Evolutionary conservation across 306 rosid species (phyloP), one percentile per base, ranked within the genome.

Genomic region (Medicago truncatula): DNA sequence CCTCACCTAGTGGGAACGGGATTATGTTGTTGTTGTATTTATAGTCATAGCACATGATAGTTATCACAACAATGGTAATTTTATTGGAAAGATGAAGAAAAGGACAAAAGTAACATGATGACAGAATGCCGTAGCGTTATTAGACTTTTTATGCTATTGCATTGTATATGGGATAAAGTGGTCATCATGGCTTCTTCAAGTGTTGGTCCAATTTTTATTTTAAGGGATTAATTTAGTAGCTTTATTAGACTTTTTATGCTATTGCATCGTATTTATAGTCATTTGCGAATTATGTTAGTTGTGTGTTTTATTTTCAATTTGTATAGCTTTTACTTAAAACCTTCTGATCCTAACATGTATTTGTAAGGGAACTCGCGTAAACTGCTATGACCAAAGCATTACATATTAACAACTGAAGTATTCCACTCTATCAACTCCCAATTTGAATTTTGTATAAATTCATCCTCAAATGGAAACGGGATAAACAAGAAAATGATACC

Each of bases 391-490:
- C 31, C 65, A 64, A 57, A 71, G 21, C 14, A 70, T 74, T 41
- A 63, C 62, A 43, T 39, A 9, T 12, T 53, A 76, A 69, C 18
- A 31, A 56, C 10, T 6, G 23, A 77, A 58, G 72, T 72, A 50
- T 57, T 44, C 31, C 13, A 70, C 14, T 25, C 54, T 54, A 50
- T 67, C 67, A 63, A 5, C 17, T 39, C 38, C 10, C 41, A 60
- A 76, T 76, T 80, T 60, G 34, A 61, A 34, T 3, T 2, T 21
- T 79, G 53, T n/a, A 76, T 65, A 56, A 46, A 57, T 64, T 65
- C 59, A 76, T 57, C 31, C 14, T 50, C 43, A 17, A 60, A 40
- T 60, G 39, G 41, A 62, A 67, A 65, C 13, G 65, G 44, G 56
- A 50, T 0, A 14, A 44, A 18, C 21, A 61, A 4, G 13, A 77